Evolutionary conservation across 441 rosid genomes (phyloP), one percentile per base, ranked within the genome.

Genomic region (Francoa sonchifolia): DNA sequence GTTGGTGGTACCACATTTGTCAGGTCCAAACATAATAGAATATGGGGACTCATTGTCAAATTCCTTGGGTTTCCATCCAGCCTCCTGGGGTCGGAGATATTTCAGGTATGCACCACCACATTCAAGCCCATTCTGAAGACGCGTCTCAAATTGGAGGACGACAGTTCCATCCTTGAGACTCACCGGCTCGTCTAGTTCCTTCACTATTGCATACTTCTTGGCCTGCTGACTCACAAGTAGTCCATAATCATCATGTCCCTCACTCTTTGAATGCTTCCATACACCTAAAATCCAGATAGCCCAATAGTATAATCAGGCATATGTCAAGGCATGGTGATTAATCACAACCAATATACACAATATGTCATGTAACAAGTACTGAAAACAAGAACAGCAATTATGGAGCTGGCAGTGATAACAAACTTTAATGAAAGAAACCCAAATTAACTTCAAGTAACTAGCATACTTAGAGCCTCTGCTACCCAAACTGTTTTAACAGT

Each of bases 61-160:
- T 3, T 58, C 41, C 17, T 36, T 19, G 3, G 55, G 30, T 9
- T 42, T 54, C 69, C 61, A 63, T 14, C 51, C 69, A 21, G 44
- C 33, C 9, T 42, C 47, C 38, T 63, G 68, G 23, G 60, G 60
- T 8, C 53, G 65, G 26, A 63, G 69, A 21, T 35, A 63, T 50
- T 63, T 63, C 22, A 63, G 18, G 44, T 58, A 63, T 1, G 69
- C 65, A 27, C 69, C 69, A n/a, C 65, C 65, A 29, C 69, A 63
- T 32, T 58, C 58, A 1, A 63, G 36, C 13, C 57, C 61, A 1
- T 58, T 50, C 20, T 63, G 69, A 10, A 63, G 46, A 19, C 69
- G 48, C 4, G 50, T 65, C 25, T 63, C 69, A 25, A 44, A 63
- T 18, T 63, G 69, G 6, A 63, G 46, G 8, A 63, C 51, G 26